A percentile compares a stretch with the other conserved stretches of the same genome.
phyloP scores from a whole-genome alignment of 208 protist genomes.

The Herpetomonas samuelpessoai region DNA sequence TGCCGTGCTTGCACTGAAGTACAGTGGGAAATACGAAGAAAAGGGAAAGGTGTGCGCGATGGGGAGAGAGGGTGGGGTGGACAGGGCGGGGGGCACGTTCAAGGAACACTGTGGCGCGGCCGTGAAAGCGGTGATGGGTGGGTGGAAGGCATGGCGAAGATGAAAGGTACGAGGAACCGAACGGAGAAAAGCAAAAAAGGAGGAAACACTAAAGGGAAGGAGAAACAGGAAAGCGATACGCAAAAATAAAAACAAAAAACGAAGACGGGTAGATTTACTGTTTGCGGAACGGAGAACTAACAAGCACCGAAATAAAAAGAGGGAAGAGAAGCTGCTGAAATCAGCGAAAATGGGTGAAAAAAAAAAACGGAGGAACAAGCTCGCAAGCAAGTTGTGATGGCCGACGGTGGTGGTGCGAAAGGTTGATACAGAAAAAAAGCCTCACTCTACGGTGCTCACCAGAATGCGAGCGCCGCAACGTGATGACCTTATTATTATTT shows the following conservation, averaged over 20 bases:
- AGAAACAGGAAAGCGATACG: neutral
- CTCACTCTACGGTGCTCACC: neutral
- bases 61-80: too few relatives aligned
- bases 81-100: too few relatives aligned
- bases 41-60: too few relatives aligned
- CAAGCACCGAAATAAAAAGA: neutral
- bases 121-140: too few relatives aligned
- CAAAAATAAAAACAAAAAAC: neutral
- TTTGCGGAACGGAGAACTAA: neutral
- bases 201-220: too few relatives aligned
- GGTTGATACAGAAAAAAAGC: conserved; percentile 4
- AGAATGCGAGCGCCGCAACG: conserved; percentile 2
- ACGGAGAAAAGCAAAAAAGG: too few relatives aligned
- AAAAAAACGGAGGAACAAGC: neutral
- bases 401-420: too few relatives aligned
- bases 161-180: too few relatives aligned
- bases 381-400: neutral
- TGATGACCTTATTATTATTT: neutral
- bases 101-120: too few relatives aligned
- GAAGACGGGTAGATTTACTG: neutral
- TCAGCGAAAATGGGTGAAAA: neutral
- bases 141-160: too few relatives aligned
- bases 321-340: neutral
- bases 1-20: too few relatives aligned
- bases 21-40: too few relatives aligned